Evolutionary conservation across 2,329 filamentous ascomycete genomes (phyloP), one percentile per base, ranked within the genome.

Genomic region (Coniochaeta sp.): DNA sequence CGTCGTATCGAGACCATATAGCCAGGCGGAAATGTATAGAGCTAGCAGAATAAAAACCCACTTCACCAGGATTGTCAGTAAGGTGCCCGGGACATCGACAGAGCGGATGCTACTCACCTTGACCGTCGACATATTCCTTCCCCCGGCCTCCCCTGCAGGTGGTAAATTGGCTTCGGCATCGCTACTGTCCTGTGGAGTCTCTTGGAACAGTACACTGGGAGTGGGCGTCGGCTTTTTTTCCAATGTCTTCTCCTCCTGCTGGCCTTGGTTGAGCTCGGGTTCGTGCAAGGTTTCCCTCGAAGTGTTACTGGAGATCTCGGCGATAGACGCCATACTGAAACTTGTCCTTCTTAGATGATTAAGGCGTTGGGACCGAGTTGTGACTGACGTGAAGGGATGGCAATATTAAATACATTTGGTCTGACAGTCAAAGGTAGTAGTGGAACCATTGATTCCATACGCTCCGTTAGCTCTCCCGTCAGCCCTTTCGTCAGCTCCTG

Each of bases 1-100:
- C 3, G 78, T 81, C 16, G 72, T 78, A 63, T 76, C 74, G 17
- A 74, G 66, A 7, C 70, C 70, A 60, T 69, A 73, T 12, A 74
- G 65, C 57, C 74, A 71, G 3, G 61, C 65, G 1, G 65, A 66
- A 4, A 69, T 66, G 26, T 65, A 65, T 4, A 73, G 40, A 6
- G 68, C 62, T 1, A 67, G 59, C 40, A 67, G 62, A 5, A 69
- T 66, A 9, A 69, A 59, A 22, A 66, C 60, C 67, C 69, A 68
- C 52, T 60, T 32, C 24, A 52, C n/a, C n/a, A n/a, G n/a, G n/a
- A n/a, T n/a, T n/a, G n/a, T n/a, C n/a, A n/a, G n/a, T n/a, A n/a
- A n/a, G n/a, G n/a, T n/a, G n/a, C n/a, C n/a, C n/a, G n/a, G n/a
- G n/a, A n/a, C n/a, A n/a, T n/a, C n/a, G n/a, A n/a, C n/a, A n/a